These are phyloP conservation scores for Capillidium rhysosporum DNA, from an alignment of 371 early-diverging fungal genomes.

Conservation along the genomic window DNA sequence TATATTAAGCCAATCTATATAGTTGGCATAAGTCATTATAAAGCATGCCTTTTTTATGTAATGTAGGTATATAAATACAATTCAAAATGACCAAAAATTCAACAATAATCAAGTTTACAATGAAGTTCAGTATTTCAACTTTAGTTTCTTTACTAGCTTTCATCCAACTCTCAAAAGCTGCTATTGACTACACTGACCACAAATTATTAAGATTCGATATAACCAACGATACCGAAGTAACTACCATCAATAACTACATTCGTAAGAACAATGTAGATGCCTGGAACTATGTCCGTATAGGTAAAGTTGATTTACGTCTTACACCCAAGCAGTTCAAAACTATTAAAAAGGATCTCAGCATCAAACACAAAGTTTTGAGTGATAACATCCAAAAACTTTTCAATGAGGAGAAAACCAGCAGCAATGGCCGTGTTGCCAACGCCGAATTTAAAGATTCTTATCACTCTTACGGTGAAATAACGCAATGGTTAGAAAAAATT, in stretches of 20 bases:
- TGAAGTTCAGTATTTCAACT: too few species aligned
- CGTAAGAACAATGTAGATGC: neutral
- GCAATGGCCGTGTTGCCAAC: too few species aligned
- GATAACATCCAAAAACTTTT: neutral
- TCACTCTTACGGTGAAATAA: constrained; percentile 10
- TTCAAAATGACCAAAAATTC: too few species aligned
- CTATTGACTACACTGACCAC: neutral
- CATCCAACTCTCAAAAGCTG: too few species aligned
- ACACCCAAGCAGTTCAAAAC: constrained; percentile 12
- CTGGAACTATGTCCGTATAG: neutral
- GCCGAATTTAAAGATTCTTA: neutral
- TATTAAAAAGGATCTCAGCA: neutral
- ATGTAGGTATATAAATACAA: too few species aligned
- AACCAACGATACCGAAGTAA: neutral
- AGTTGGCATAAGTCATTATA: too few species aligned
- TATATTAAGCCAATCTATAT: too few species aligned
- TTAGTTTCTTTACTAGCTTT: too few species aligned
- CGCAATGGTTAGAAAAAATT: neutral
- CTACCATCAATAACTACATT: neutral
- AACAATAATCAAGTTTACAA: too few species aligned
- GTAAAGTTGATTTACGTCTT: constrained; percentile 1
- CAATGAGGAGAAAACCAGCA: neutral
- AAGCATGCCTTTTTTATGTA: too few species aligned
- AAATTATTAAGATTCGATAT: neutral
- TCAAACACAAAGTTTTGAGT: neutral